These are phyloP conservation scores for Actinomortierella wolfii DNA, from an alignment of 371 early-diverging fungal species.

Conservation along the genomic window DNA sequence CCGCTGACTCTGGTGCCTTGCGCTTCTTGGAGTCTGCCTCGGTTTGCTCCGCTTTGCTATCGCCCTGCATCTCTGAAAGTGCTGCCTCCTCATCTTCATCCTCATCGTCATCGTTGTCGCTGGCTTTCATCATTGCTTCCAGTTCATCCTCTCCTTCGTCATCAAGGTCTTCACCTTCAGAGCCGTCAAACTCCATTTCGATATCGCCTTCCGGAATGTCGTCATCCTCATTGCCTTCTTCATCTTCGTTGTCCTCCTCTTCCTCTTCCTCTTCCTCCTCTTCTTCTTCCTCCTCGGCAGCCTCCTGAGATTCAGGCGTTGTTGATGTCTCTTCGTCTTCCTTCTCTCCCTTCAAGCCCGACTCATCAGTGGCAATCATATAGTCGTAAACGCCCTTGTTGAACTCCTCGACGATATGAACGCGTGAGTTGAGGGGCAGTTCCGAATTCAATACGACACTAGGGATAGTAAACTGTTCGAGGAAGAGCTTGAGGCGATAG, in stretches of 20 bases:
- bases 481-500: conserved; percentile 89
- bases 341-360: conserved; percentile 70
- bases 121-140: conserved; percentile 44
- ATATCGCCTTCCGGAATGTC: conserved; percentile 43
- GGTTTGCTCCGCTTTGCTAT: conserved; percentile 4
- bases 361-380: conserved; percentile 95
- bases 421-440: conserved; percentile 85
- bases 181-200: conserved; percentile 47
- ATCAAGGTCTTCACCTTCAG: conserved; percentile 31
- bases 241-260: conserved; percentile 25
- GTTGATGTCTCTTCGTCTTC: conserved; percentile 63
- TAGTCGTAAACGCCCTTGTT: conserved; percentile 96
- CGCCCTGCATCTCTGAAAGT: conserved; percentile 32
- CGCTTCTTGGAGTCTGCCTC: conserved; percentile 29
- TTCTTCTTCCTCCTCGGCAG: conserved; percentile 24
- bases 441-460: conserved; percentile 93
- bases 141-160: conserved; percentile 29
- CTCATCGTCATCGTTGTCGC: conserved; percentile 34
- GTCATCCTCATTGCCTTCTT: conserved; percentile 20
- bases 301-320: conserved; percentile 19
- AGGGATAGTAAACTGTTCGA: conserved; percentile 94
- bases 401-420: conserved; percentile 95
- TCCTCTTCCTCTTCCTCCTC: conserved; percentile 27
- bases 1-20: conserved; percentile 24
- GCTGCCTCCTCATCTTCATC: conserved; percentile 26